Evolutionary conservation across 768 basidiomycete genomes (phyloP).

Genomic region (Russula virescens): DNA sequence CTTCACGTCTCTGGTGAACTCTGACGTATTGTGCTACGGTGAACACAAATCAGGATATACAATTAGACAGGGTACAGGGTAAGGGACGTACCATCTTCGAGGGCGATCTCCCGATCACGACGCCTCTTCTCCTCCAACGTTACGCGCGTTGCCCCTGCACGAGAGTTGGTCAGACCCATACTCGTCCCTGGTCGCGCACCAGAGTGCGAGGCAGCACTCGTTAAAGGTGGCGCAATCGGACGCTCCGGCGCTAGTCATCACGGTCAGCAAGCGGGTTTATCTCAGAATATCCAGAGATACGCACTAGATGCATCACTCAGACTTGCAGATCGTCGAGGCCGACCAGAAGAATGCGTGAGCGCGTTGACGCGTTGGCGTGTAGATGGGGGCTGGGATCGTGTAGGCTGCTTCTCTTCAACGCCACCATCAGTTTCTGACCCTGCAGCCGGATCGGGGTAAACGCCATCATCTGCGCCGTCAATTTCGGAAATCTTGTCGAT

Average conservation of each 20-base stretch:
- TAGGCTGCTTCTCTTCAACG: conserved; percentile 23
- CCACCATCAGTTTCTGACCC: conserved; percentile 41
- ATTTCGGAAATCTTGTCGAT: conserved; percentile 47
- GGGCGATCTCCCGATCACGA: conserved; percentile 32
- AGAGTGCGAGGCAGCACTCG: conserved; percentile 13
- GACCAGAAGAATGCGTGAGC: conserved; percentile 39
- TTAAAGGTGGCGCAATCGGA: conserved; percentile 1
- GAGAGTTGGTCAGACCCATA: conserved; percentile 30
- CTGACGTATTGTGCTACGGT: conserved; percentile 23
- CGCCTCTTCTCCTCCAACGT: conserved; percentile 43
- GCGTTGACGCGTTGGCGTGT: conserved; percentile 27
- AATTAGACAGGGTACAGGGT: conserved; percentile 20
- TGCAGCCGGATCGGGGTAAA: conserved; percentile 28
- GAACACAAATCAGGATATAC: not conserved
- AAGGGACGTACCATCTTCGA: conserved; percentile 40
- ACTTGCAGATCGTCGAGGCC: conserved; percentile 71
- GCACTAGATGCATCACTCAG: conserved; percentile 57
- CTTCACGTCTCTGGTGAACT: conserved; percentile 27
- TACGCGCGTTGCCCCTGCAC: conserved; percentile 36
- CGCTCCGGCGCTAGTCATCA: conserved; percentile 15
- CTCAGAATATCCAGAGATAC: conserved; percentile 14
- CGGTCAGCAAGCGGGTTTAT: not conserved
- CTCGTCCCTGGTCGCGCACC: conserved; percentile 41
- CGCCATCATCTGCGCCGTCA: conserved; percentile 40
- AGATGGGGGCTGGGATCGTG: conserved; percentile 22